phyloP scores from a whole-genome alignment of 148 eudicot species.

The Vaccinium macrocarpon region DNA sequence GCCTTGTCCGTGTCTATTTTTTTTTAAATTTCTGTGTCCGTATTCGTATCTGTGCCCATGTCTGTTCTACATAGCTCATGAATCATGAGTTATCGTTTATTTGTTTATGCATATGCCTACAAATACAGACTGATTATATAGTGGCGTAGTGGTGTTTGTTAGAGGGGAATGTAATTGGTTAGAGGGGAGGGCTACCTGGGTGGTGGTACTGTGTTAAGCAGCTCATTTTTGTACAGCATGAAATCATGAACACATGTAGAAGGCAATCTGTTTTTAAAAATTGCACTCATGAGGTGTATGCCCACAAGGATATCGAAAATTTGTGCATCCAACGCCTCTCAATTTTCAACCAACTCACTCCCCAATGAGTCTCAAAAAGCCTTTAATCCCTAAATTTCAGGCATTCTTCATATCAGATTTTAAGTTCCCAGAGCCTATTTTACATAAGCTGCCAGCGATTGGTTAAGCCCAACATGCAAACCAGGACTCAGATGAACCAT shows the following conservation, averaged over 20 bases:
- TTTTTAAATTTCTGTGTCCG: no score
- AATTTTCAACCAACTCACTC: conserved; percentile 7
- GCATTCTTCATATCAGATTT: not conserved
- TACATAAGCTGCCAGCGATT: not conserved
- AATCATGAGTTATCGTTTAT: not conserved
- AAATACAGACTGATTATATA: no score
- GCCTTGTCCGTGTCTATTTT: no score
- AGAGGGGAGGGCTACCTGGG: no score
- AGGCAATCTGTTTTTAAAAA: not conserved
- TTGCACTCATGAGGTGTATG: not conserved
- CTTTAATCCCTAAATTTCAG: conserved; percentile 9
- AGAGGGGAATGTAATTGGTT: no score
- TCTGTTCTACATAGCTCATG: not conserved
- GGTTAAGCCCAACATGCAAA: not conserved
- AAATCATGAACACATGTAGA: not conserved
- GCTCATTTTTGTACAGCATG: not conserved
- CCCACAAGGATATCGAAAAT: conserved; percentile 13
- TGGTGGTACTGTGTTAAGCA: no score
- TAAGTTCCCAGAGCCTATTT: not conserved
- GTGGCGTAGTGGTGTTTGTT: no score
- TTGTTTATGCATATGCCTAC: no score
- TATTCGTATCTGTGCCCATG: no score
- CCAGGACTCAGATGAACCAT: not conserved
- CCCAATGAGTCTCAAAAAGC: not conserved
- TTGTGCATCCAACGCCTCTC: not conserved